A percentile compares a stretch with the other conserved stretches of the same genome.
These are phyloP conservation scores for Diutina neorugosa DNA, from an alignment of 1,139 yeast genomes.

Conservation along the genomic window DNA sequence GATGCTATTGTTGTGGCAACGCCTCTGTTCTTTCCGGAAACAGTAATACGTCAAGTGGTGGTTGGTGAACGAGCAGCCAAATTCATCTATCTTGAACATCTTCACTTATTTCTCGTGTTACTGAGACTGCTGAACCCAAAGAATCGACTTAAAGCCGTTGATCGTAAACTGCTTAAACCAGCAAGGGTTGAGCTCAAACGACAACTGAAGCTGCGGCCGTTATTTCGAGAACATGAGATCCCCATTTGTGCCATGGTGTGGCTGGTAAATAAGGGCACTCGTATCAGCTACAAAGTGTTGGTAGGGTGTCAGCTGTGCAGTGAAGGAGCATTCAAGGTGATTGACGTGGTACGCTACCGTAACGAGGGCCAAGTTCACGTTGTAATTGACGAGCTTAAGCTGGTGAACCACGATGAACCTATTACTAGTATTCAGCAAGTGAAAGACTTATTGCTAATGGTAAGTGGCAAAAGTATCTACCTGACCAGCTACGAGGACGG, in stretches of 20 bases:
- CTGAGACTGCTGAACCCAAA: not conserved
- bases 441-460: not conserved
- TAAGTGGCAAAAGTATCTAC: not conserved
- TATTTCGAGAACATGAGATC: not conserved
- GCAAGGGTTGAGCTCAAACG: not conserved
- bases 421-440: not conserved
- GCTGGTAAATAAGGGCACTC: not conserved
- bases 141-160: not conserved
- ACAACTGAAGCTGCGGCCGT: not conserved
- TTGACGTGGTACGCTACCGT: not conserved
- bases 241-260: not conserved
- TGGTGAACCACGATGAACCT: not conserved
- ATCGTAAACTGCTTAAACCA: not conserved
- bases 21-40: no score
- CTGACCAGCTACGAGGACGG: not conserved
- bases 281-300: not conserved
- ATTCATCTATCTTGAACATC: not conserved
- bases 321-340: not conserved
- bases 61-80: conserved; percentile 1
- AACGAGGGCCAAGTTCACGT: not conserved
- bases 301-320: not conserved
- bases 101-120: not conserved
- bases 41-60: not conserved
- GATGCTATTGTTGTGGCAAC: not conserved
- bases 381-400: not conserved